Evolutionary conservation across 2,329 filamentous ascomycete genomes (phyloP), one percentile per base, ranked within the genome.

Genomic region (Penicillium concentricum): DNA sequence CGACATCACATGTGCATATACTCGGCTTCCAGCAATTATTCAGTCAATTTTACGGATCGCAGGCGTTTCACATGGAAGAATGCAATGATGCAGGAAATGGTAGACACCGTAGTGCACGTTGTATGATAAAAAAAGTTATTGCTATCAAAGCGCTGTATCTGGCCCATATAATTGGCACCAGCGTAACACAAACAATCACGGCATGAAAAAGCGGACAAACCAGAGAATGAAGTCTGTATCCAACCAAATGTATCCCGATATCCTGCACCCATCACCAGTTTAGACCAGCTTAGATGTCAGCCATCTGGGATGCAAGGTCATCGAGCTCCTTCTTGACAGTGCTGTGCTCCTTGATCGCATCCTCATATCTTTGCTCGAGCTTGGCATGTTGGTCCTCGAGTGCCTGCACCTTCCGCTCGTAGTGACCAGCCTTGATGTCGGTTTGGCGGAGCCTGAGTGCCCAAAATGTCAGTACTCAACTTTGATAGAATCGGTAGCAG

Each of bases 391-490:
- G 86, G 73, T 86, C 83, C 82, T 99, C 94, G 73, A 97, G 87
- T 71, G 94, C 93, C 79, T 97, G 91, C 69, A 97, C 94, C 84
- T 97, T 97, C 81, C 94, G 94, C 83, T 99, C 94, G 80, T 93
- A 97, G 83, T 99, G 93, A 71, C 93, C 94, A 72, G 93, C 92
- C 85, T 97, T 97, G 81, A 97, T 92, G 77, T 99, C 94, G 81
- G 94, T 97, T 82, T 96, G 92, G 77, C 94, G 92, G 74, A 97
- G 91, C 82, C 94, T 99, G 43, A 54, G 51, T 65, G 46, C n/a
- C 49, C 54, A 37, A 61, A 63, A 51, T 62, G 61, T 63, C 30
- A 63, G 63, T 48, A 47, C 26, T 26, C 32, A 12, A 12, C 16
- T 16, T 24, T 30, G 22, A 50, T 42, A 43, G 43, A 58, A 56